Evolutionary conservation across 345 rosid species (phyloP).

Genomic region (Balakata baccata): DNA sequence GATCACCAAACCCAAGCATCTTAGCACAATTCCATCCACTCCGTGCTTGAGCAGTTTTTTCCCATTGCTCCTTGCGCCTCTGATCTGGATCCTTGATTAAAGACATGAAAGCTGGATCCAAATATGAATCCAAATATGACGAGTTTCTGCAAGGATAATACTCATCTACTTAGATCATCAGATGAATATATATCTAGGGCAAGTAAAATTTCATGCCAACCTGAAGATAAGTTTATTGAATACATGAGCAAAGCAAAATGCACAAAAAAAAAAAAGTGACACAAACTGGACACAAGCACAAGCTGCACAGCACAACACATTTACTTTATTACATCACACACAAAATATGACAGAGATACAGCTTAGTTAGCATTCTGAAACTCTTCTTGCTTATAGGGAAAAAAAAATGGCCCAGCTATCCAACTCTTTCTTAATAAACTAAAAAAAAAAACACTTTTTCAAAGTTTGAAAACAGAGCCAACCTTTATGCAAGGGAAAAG

Average conservation of each 20-base stretch:
- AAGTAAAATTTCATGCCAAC: background rate
- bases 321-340: background rate
- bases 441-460: background rate
- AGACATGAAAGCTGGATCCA: conserved; percentile 99
- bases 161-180: conserved; percentile 8
- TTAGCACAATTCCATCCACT: conserved; percentile 83
- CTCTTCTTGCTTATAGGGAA: background rate
- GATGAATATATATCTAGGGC: conserved; percentile 1
- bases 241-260: background rate
- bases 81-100: conserved; percentile 93
- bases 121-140: conserved; percentile 66
- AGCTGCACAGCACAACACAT: background rate
- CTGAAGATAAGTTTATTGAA: background rate
- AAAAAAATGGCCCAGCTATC: background rate
- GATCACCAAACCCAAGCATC: conserved; percentile 87
- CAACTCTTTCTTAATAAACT: background rate
- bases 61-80: conserved; percentile 94
- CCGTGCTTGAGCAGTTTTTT: conserved; percentile 77
- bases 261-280: background rate
- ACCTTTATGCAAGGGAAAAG: background rate
- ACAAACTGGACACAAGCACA: background rate
- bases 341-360: background rate
- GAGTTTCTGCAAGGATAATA: conserved; percentile 61
- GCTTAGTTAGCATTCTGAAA: background rate
- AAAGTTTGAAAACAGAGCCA: background rate